Evolutionary conservation across 202 grass and related monocot genomes (phyloP).

Genomic region (Brachypodium distachyon): DNA sequence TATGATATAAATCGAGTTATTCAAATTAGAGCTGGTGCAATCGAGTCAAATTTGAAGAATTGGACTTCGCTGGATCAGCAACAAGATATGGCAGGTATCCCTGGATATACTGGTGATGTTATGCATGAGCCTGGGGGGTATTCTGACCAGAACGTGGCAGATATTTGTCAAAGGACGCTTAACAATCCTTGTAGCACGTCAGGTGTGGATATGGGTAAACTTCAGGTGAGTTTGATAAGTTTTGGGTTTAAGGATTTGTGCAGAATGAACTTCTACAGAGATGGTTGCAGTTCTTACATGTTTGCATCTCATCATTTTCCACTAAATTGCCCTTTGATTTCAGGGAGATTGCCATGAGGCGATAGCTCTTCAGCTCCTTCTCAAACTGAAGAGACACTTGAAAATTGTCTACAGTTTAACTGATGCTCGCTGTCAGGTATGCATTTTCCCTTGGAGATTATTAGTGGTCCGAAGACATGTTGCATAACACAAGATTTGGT

Average conservation of each 20-base stretch:
- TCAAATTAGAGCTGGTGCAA: constrained; percentile 74
- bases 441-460: background rate
- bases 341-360: constrained; percentile 81
- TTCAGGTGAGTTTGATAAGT: constrained; percentile 48
- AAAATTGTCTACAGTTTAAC: constrained; percentile 85
- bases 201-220: constrained; percentile 45
- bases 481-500: constrained; percentile 15
- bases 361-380: constrained; percentile 82
- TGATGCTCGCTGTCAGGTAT: constrained; percentile 85
- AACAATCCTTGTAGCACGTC: constrained; percentile 49
- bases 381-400: constrained; percentile 97
- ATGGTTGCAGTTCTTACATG: background rate
- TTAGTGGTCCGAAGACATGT: background rate
- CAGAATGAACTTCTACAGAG: background rate
- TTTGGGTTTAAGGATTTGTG: constrained; percentile 12
- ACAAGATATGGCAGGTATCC: constrained; percentile 6
- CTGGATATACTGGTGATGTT: constrained; percentile 17
- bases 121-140: constrained; percentile 38
- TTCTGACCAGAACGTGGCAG: constrained; percentile 31
- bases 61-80: constrained; percentile 73
- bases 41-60: constrained; percentile 86
- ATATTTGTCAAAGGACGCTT: constrained; percentile 28
- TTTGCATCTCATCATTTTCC: background rate
- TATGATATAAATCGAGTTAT: constrained; percentile 98
- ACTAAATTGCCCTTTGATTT: constrained; percentile 21